Evolutionary conservation across 2,329 filamentous ascomycete species (phyloP).

Genomic region (Trichoderma sp.): DNA sequence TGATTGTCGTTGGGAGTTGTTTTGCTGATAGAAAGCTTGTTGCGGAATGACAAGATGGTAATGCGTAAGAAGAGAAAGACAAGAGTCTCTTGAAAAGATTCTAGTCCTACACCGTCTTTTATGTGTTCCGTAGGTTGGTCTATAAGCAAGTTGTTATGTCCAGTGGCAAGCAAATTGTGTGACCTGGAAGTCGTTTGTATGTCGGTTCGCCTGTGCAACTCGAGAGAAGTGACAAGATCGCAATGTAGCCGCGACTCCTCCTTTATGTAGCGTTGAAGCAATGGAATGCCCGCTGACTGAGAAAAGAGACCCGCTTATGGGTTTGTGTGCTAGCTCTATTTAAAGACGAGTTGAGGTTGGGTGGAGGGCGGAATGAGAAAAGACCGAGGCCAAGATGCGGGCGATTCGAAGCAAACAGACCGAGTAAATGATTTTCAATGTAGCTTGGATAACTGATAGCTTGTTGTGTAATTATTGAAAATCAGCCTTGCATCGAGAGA

Average conservation of each 20-base stretch:
- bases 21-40: background rate
- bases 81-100: background rate
- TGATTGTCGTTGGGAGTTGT: background rate
- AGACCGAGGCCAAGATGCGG: background rate
- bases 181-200: background rate
- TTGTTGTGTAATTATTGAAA: background rate
- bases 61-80: background rate
- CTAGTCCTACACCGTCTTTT: background rate
- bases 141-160: background rate
- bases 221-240: background rate
- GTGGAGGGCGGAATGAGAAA: background rate
- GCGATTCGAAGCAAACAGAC: too few species aligned
- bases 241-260: background rate
- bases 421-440: background rate
- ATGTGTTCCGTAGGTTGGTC: background rate
- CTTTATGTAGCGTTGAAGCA: background rate
- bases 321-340: background rate
- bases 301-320: conserved; percentile 3
- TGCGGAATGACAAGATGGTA: background rate
- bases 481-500: background rate
- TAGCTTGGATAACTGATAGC: background rate
- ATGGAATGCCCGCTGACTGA: background rate
- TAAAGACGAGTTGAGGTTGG: background rate
- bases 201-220: background rate
- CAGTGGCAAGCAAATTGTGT: background rate